Percentiles rank a stretch among this genome's conserved stretches.
Evolutionary conservation across 257 asterid species (phyloP).

Genomic region (Plantago major): DNA sequence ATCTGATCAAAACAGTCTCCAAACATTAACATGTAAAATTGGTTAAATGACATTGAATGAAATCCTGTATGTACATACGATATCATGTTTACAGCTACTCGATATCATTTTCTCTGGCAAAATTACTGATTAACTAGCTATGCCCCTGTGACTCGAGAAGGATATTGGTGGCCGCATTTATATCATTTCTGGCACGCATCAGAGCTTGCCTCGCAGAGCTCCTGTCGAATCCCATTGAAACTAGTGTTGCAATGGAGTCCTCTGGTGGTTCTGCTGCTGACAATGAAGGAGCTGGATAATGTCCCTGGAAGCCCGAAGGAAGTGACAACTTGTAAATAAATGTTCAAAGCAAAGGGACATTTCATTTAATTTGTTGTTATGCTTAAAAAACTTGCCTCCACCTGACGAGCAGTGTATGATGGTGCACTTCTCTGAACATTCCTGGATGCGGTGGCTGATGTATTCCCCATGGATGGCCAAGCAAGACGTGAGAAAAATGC

Average conservation of each 20-base stretch:
- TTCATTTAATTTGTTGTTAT: not conserved
- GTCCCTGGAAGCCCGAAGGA: conserved; percentile 35
- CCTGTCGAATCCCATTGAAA: conserved; percentile 92
- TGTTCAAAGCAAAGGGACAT: not conserved
- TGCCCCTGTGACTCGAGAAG: conserved; percentile 78
- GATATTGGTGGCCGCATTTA: conserved; percentile 84
- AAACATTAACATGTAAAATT: too few relatives aligned
- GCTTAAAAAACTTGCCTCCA: conserved; percentile 41
- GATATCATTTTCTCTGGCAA: not conserved
- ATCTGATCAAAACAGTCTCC: too few relatives aligned
- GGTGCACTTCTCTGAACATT: conserved; percentile 55
- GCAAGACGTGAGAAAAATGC: conserved; percentile 76
- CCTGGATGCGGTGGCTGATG: conserved; percentile 60
- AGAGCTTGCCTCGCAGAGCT: conserved; percentile 93
- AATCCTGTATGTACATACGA: too few relatives aligned
- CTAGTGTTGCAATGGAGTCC: conserved; percentile 67
- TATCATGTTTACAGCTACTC: too few relatives aligned
- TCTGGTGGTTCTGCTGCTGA: conserved; percentile 64
- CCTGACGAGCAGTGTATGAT: conserved; percentile 43
- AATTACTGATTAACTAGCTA: conserved; percentile 12
- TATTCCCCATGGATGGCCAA: conserved; percentile 57
- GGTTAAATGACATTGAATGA: too few relatives aligned
- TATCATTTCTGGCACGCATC: conserved; percentile 72
- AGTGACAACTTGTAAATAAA: not conserved
- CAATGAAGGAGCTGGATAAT: conserved; percentile 40